Percentiles rank a stretch among this genome's conserved stretches.
These are phyloP conservation scores for Harringtonia aguacate DNA, from an alignment of 2,329 filamentous ascomycete species.

Conservation along the genomic window DNA sequence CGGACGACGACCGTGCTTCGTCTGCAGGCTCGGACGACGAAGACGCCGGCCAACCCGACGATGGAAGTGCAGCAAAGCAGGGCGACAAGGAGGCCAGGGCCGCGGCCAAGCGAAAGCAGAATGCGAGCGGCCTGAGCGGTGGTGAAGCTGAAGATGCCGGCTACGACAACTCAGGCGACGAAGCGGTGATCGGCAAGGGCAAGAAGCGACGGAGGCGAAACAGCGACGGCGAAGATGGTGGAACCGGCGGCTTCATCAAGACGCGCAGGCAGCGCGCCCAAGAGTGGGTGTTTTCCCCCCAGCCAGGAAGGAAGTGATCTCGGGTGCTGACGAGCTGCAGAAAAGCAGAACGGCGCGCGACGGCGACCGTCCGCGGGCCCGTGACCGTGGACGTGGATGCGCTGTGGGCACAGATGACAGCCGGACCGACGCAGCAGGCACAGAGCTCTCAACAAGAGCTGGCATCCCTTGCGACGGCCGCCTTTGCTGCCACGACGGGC, in stretches of 20 bases:
- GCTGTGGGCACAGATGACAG: conserved; percentile 57
- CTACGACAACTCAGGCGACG: conserved; percentile 62
- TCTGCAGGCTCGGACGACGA: conserved; percentile 39
- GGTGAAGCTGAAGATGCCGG: conserved; percentile 33
- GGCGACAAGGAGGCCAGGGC: conserved; percentile 12
- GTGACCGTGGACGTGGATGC: conserved; percentile 63
- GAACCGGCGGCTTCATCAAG: conserved; percentile 57
- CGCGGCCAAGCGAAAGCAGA: conserved; percentile 19
- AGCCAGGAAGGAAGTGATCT: not conserved
- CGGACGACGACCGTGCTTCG: conserved; percentile 26
- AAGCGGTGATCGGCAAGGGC: conserved; percentile 54
- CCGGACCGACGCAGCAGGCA: not conserved
- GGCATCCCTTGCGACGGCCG: conserved; percentile 5
- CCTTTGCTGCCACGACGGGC: not conserved
- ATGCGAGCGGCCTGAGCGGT: conserved; percentile 6
- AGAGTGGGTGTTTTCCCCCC: conserved; percentile 33
- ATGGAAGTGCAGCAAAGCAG: conserved; percentile 3
- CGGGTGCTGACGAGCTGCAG: conserved; percentile 19
- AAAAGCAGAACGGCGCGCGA: conserved; percentile 45
- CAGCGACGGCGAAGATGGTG: conserved; percentile 30
- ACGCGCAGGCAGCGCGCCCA: conserved; percentile 59
- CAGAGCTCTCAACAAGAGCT: not conserved
- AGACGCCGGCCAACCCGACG: conserved; percentile 17
- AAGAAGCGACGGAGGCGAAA: conserved; percentile 38
- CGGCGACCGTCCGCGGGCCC: conserved; percentile 41